Evolutionary conservation across 805 yeast genomes (phyloP).

Genomic region (Hyphopichia homilentoma): DNA sequence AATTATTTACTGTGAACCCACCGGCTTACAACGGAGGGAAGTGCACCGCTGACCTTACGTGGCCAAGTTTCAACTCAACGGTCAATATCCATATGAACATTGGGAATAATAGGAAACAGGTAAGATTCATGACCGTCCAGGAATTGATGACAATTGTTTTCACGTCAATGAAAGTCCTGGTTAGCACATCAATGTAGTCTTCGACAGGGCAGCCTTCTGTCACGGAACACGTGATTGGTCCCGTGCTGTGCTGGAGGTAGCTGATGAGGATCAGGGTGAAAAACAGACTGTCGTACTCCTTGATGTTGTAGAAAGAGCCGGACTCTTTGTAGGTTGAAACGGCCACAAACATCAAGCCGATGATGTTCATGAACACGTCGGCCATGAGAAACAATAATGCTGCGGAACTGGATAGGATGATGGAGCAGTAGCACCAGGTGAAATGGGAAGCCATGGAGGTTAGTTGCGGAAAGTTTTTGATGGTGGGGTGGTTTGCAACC

Average conservation of each 20-base stretch:
- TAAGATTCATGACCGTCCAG: slow-evolving; percentile 14
- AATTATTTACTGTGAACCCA: too few species aligned
- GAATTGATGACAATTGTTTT: slow-evolving; percentile 12
- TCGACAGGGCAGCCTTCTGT: slow-evolving; percentile 1
- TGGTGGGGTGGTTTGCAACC: slow-evolving; percentile 11
- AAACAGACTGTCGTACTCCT: slow-evolving; percentile 5
- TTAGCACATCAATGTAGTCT: slow-evolving; percentile 4
- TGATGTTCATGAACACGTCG: slow-evolving; percentile 18
- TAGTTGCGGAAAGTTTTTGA: slow-evolving; percentile 11
- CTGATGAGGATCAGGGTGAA: slow-evolving; percentile 15
- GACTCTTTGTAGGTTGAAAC: background rate
- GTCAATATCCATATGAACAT: slow-evolving; percentile 16
- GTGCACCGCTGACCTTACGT: background rate
- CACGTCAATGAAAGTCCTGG: slow-evolving; percentile 5
- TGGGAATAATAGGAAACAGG: slow-evolving; percentile 18
- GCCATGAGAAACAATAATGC: slow-evolving; percentile 11
- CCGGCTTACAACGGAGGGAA: too few species aligned
- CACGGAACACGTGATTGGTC: slow-evolving; percentile 1
- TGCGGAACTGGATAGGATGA: slow-evolving; percentile 11
- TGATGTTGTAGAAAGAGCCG: background rate
- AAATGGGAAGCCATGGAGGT: slow-evolving; percentile 13
- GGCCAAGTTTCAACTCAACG: slow-evolving; percentile 11
- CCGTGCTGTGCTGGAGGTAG: slow-evolving; percentile 13
- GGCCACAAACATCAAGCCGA: background rate
- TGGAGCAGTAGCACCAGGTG: slow-evolving; percentile 19